Evolutionary conservation across 1,139 yeast genomes (phyloP).

Genomic region (Debaryomyces sp.): DNA sequence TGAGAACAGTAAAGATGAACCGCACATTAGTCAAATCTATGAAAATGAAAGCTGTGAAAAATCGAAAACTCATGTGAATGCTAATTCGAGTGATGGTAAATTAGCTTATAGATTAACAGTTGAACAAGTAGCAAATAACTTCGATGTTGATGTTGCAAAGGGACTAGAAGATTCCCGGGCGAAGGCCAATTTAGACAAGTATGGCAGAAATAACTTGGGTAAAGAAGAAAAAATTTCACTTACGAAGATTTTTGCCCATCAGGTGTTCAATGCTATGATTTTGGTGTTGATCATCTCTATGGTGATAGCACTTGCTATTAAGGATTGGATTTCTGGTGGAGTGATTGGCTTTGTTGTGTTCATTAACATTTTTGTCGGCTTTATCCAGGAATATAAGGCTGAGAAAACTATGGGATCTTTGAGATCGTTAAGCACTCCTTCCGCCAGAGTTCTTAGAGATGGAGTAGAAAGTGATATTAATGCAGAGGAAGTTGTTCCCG

Average conservation of each 20-base stretch:
- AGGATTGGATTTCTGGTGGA: constrained; percentile 84
- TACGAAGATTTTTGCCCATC: constrained; percentile 62
- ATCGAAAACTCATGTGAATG: constrained; percentile 7
- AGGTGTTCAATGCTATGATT: constrained; percentile 80
- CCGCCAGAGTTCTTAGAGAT: constrained; percentile 68
- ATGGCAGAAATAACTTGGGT: constrained; percentile 67
- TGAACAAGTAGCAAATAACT: constrained; percentile 36
- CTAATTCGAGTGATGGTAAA: constrained; percentile 12
- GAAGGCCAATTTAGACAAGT: constrained; percentile 19
- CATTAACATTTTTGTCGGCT: constrained; percentile 70
- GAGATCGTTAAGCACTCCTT: constrained; percentile 68
- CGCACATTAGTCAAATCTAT: constrained; percentile 13
- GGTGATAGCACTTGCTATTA: constrained; percentile 74
- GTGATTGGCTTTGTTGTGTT: constrained; percentile 73
- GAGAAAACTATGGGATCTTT: constrained; percentile 83
- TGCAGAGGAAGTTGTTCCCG: constrained; percentile 75
- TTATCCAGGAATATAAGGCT: constrained; percentile 71
- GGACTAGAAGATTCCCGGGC: constrained; percentile 53
- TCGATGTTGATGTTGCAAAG: constrained; percentile 38
- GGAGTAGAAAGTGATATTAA: constrained; percentile 63
- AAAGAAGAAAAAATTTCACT: constrained; percentile 61
- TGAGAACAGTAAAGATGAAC: constrained; percentile 10
- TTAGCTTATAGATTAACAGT: constrained; percentile 39
- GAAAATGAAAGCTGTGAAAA: constrained; percentile 15
- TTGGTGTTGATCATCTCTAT: constrained; percentile 72